These are phyloP conservation scores for Xylariaceae sp. DNA, from an alignment of 2,329 filamentous ascomycete genomes.

Conservation along the genomic window DNA sequence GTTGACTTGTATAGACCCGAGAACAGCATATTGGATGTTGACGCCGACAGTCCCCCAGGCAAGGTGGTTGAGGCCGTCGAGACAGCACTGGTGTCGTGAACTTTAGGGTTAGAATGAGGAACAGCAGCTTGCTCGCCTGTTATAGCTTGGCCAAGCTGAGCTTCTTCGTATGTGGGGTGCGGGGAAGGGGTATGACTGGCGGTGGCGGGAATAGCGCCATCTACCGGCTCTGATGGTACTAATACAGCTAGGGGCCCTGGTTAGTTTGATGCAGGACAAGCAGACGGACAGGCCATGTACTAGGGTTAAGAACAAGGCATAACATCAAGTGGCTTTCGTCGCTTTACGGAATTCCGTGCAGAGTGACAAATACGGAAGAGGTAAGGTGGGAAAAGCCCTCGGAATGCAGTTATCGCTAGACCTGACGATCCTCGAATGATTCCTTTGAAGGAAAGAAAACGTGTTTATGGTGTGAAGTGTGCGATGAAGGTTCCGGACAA, in stretches of 20 bases:
- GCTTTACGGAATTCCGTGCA: conserved; percentile 15
- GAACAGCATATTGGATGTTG: conserved; percentile 59
- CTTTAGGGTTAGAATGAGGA: conserved; percentile 10
- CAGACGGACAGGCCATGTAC: conserved; percentile 1
- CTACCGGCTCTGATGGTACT: conserved; percentile 29
- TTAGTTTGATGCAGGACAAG: conserved; percentile 28
- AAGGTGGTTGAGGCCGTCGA: conserved; percentile 24
- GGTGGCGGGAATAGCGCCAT: conserved; percentile 33
- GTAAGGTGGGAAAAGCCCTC: background rate
- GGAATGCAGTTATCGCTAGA: too few relatives aligned
- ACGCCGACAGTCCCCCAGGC: conserved; percentile 23
- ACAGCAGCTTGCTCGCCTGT: conserved; percentile 29
- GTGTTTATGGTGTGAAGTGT: background rate
- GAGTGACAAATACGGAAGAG: conserved; percentile 23
- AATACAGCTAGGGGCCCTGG: conserved; percentile 22
- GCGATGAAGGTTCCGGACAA: background rate
- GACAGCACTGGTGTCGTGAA: conserved; percentile 15
- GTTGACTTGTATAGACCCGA: conserved; percentile 64
- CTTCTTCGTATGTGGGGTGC: conserved; percentile 37
- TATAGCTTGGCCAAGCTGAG: conserved; percentile 34
- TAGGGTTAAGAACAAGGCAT: conserved; percentile 20
- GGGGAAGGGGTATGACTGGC: conserved; percentile 39
- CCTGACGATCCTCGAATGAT: conserved; percentile 12
- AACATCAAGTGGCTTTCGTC: conserved; percentile 15
- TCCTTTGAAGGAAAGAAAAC: background rate